Evolutionary conservation across 2,329 filamentous ascomycete genomes (phyloP), one percentile per base, ranked within the genome.

Genomic region (Graphiopsis chlorocephala): DNA sequence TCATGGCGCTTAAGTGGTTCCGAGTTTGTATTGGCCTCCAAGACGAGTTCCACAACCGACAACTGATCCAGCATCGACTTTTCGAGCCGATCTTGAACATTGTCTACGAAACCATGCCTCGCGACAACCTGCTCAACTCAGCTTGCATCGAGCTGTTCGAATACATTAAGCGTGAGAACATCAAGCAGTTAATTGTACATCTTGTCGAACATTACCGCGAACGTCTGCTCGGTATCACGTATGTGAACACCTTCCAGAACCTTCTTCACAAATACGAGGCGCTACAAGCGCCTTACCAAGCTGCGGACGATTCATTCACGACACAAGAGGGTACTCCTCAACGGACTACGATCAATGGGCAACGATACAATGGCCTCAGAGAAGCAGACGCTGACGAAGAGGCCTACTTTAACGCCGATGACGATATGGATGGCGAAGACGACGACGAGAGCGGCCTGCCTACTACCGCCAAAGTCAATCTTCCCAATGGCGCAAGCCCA

Each of bases 61-160:
- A 97, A 71, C 86, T 98, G 71, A 90, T 89, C 28, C 88, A 93
- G 70, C 90, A 93, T 74, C 87, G 89, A 66, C 87, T 95, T 0
- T 88, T 98, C 65, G 91, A 90, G 47, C 90, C 93, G 0, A 91
- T 98, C 35, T 82, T 99, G 15, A 87, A 95, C 69, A 89, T 97
- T 42, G 85, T 98, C 35, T 85, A 90, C 63, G 87, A 91, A 69
- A 95, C 92, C 0, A 90, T 97, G 86, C 92, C 93, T 0, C 87
- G 93, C 48, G 94, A 99, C 77, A 98, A 97, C 71, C 83, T 99
- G 3, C 84, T 98, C 33, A 96, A 95, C 76, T 98, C 94, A 0
- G 94, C 93, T 10, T 97, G 92, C 71, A 83, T 98, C 11, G 95
- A 99, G 73, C 86, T 99, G 50, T 98, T 99, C 69, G 93, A 96